These are phyloP conservation scores for Hypholoma fasciculare DNA, from an alignment of 768 basidiomycete species.

Conservation along the genomic window DNA sequence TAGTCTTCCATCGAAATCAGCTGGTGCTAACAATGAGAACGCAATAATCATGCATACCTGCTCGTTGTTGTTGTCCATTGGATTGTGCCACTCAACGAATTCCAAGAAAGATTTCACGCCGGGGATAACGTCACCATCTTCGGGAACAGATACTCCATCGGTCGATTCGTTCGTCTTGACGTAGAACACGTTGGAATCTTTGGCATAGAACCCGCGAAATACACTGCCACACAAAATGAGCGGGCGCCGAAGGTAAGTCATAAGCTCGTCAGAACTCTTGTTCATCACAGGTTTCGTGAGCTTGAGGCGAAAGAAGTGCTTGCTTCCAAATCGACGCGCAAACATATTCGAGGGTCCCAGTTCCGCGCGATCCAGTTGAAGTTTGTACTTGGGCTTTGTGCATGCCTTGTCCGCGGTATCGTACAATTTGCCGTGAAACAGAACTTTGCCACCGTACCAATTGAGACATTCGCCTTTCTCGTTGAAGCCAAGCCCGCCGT, in stretches of 20 bases:
- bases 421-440: constrained; percentile 45
- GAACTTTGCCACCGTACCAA: constrained; percentile 66
- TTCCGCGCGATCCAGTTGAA: constrained; percentile 48
- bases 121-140: constrained; percentile 17
- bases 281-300: constrained; percentile 35
- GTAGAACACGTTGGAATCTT: constrained; percentile 58
- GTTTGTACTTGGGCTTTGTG: constrained; percentile 30
- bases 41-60: constrained; percentile 41
- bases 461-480: constrained; percentile 32
- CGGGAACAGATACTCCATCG: constrained; percentile 17
- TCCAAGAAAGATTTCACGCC: constrained; percentile 38
- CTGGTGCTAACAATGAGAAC: background rate
- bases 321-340: constrained; percentile 63
- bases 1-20: constrained; percentile 35
- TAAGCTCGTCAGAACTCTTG: constrained; percentile 28
- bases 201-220: constrained; percentile 61
- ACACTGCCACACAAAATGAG: constrained; percentile 55
- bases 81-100: constrained; percentile 60
- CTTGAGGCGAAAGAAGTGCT: constrained; percentile 52
- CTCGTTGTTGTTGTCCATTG: constrained; percentile 39
- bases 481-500: constrained; percentile 41
- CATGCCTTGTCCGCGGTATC: constrained; percentile 22
- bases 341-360: constrained; percentile 60
- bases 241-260: constrained; percentile 45
- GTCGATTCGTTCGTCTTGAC: constrained; percentile 51